phyloP scores from a whole-genome alignment of 108 stramenopile species.

The Skeletonema menzelii region DNA sequence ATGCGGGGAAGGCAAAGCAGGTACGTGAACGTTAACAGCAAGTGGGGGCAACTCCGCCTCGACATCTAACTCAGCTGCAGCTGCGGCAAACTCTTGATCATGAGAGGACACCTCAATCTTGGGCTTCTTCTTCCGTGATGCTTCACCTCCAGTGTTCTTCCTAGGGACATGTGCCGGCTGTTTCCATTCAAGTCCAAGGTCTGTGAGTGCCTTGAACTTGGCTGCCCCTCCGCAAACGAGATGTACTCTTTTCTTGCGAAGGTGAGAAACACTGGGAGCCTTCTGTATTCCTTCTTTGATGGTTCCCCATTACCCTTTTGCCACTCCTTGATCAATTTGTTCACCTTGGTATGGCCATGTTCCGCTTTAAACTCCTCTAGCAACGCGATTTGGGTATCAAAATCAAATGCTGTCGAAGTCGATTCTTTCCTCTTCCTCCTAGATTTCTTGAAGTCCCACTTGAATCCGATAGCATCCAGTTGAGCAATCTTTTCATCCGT shows the following conservation, averaged over 20 bases:
- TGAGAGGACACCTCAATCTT: background rate
- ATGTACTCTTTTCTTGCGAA: background rate
- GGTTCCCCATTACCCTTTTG: background rate
- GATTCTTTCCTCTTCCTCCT: background rate
- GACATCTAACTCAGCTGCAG: background rate
- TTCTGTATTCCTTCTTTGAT: background rate
- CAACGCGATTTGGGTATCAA: background rate
- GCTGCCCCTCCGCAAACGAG: background rate
- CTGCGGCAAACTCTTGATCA: background rate
- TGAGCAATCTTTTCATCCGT: constrained; percentile 3
- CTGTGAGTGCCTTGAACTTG: background rate
- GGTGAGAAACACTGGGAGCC: background rate
- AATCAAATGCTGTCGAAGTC: background rate
- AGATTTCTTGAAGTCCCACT: constrained; percentile 6
- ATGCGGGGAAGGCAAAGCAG: no score
- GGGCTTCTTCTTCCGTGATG: no score
- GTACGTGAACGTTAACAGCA: background rate
- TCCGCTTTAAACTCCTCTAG: background rate
- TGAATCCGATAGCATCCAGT: constrained; percentile 8
- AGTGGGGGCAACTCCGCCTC: background rate
- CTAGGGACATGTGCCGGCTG: background rate
- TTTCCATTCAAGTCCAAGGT: constrained; percentile 5
- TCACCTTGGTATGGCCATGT: constrained; percentile 2
- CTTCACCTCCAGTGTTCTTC: constrained; percentile 6
- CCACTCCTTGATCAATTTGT: constrained; percentile 3